Conservation (phyloP, 1,139 yeast genomes). For the Geotrichum histeridarum region DNA sequence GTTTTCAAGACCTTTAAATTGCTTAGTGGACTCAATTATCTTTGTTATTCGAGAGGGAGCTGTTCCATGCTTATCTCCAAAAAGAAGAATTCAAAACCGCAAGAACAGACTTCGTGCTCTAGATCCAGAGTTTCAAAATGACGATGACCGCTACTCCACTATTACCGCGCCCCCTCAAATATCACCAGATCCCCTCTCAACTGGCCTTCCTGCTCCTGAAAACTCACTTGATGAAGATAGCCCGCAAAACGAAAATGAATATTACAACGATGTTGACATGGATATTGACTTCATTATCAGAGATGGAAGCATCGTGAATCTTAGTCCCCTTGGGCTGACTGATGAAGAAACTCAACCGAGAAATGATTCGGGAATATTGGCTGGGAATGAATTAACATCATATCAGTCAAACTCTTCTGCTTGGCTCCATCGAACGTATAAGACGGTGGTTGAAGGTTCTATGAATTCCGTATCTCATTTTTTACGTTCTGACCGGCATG, state of each 20-base stretch:
- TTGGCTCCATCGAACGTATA: not conserved
- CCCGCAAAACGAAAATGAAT: not conserved
- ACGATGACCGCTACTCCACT: not conserved
- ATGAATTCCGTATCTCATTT: not conserved
- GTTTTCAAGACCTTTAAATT: slow-evolving; percentile 74
- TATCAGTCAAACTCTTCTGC: not conserved
- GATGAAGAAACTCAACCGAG: not conserved
- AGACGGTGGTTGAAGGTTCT: not conserved
- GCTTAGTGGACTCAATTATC: slow-evolving; percentile 70
- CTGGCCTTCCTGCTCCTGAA: too few relatives aligned
- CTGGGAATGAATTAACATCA: not conserved
- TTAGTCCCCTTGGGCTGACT: not conserved
- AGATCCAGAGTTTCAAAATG: not conserved
- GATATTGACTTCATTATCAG: slow-evolving; percentile 14
- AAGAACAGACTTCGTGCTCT: not conserved
- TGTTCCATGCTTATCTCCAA: slow-evolving; percentile 11
- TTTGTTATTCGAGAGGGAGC: slow-evolving; percentile 62
- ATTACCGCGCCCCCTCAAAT: too few relatives aligned
- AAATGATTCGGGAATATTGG: not conserved
- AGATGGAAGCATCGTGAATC: not conserved
- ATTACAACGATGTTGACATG: not conserved
- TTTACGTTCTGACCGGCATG: not conserved
- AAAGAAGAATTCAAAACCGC: not conserved
- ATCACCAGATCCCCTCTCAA: too few relatives aligned
- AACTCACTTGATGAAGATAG: too few relatives aligned